Percentiles rank a stretch among this genome's conserved stretches.
These are phyloP conservation scores for Huntiella moniliformis DNA, from an alignment of 2,329 filamentous ascomycete species.

Conservation along the genomic window DNA sequence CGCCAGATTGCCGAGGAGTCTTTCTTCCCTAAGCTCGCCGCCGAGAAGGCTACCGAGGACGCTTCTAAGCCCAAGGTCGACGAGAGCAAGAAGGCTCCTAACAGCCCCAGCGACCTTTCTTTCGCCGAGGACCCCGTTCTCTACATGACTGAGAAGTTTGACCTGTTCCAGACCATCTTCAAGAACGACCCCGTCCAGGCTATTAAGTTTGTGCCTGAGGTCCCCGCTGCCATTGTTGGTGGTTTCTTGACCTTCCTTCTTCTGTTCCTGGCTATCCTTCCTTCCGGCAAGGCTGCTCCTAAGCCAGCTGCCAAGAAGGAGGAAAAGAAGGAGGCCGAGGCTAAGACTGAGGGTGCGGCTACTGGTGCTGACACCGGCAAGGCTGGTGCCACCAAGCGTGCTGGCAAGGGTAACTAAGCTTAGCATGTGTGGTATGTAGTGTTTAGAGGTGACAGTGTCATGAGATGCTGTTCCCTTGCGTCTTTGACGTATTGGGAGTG, in stretches of 20 bases:
- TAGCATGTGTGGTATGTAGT: not conserved
- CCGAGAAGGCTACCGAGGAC: constrained; percentile 66
- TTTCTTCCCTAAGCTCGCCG: constrained; percentile 69
- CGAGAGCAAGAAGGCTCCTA: constrained; percentile 34
- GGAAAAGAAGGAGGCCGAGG: constrained; percentile 42
- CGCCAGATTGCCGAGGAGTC: constrained; percentile 76
- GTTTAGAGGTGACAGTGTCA: not conserved
- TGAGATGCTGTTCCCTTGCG: not conserved
- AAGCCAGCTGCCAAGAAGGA: constrained; percentile 60
- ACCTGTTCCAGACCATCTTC: constrained; percentile 72
- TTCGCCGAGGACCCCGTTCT: constrained; percentile 81
- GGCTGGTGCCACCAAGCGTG: constrained; percentile 47
- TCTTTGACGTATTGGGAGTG: not conserved
- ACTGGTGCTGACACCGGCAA: constrained; percentile 56
- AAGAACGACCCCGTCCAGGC: constrained; percentile 69
- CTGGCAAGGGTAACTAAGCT: constrained; percentile 25
- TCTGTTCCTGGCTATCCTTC: constrained; percentile 48
- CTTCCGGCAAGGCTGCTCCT: constrained; percentile 45
- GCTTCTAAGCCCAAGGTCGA: constrained; percentile 59
- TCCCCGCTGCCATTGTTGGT: constrained; percentile 62
- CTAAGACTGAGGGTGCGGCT: constrained; percentile 41
- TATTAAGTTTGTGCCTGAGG: constrained; percentile 77
- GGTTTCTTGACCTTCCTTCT: constrained; percentile 51
- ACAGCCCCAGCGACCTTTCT: constrained; percentile 57
- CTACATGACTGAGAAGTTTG: constrained; percentile 82